Evolutionary conservation across 192 early-diverging fungal genomes (phyloP), one percentile per base, ranked within the genome.

Genomic region (Coemansia sp.): DNA sequence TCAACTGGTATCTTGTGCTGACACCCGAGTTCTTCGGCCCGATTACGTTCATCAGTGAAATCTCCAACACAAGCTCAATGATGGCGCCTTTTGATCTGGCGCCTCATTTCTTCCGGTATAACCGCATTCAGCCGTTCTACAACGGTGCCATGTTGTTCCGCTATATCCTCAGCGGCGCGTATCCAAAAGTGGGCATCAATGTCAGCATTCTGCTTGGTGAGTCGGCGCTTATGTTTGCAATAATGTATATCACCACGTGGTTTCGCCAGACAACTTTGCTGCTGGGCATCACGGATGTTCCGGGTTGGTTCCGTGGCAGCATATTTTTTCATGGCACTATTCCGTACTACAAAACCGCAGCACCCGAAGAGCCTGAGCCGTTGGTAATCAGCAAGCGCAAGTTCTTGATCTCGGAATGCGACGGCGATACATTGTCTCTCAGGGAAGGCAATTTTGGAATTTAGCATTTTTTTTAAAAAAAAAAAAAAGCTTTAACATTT

Each of bases 71-170:
- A 0, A 72, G 65, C 43, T 73, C 75, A 0, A 47, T 67, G 6
- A 42, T 81, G 44, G 50, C 64, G n/a, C 56, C 75, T 0, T 62
- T 71, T 3, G 75, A 81, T 22, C 23, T 78, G 49, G 71, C 80
- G 45, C 70, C 71, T 0, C 12, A 47, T 0, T 83, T 79, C 52
- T 83, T 64, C 56, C 71, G 67, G 10, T 63, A 63, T 50, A 50
- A 73, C 38, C 74, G 73, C 18, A 65, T 71, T 23, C 64, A 78
- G 59, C 82, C 82, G 1, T 83, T 81, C 57, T 65, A 68, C 44
- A 83, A 83, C 30, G 82, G 72, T 6, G 60, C 77, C 4, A 69
- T 69, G 40, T 64, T 81, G n/a, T 60, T 58, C 10, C 58, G 69
- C 0, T 67, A 62, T 42, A 54, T 81, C 5, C 60, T 76, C 14